phyloP scores from a whole-genome alignment of 2,329 filamentous ascomycete genomes.

The Macrophomina tecta region DNA sequence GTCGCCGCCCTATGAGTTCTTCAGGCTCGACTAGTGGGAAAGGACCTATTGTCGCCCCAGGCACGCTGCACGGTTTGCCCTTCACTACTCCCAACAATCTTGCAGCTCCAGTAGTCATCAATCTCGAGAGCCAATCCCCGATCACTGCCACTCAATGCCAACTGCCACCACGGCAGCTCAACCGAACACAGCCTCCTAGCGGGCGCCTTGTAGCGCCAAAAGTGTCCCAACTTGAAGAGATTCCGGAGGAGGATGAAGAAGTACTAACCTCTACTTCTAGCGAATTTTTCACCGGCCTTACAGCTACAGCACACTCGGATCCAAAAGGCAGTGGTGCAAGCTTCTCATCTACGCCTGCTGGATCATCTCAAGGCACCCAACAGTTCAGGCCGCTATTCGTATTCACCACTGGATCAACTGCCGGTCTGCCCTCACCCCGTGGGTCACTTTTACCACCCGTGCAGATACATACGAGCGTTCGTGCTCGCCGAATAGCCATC shows the following conservation, averaged over 20 bases:
- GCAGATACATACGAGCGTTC: not conserved
- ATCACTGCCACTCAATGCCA: not conserved
- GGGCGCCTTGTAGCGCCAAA: not conserved
- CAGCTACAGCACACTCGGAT: not conserved
- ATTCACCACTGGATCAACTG: not conserved
- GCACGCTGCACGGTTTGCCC: too few species aligned
- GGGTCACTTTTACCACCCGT: not conserved
- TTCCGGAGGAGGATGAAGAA: slow-evolving; percentile 8
- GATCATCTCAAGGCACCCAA: not conserved
- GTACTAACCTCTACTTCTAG: not conserved
- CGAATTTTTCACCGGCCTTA: not conserved
- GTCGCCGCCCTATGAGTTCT: too few species aligned
- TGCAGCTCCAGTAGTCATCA: too few species aligned
- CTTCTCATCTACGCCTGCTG: not conserved
- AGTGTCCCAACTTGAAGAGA: not conserved
- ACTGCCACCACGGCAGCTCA: not conserved
- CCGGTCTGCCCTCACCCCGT: not conserved
- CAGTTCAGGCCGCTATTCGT: not conserved
- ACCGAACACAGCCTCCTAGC: too few species aligned
- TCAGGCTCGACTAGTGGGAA: not conserved
- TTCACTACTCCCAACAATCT: too few species aligned
- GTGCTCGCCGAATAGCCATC: not conserved
- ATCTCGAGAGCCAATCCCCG: too few species aligned
- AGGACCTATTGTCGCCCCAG: not conserved
- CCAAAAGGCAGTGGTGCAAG: not conserved